Evolutionary conservation across 768 basidiomycete genomes (phyloP).

Genomic region (Hygrophorus pudorinus): DNA sequence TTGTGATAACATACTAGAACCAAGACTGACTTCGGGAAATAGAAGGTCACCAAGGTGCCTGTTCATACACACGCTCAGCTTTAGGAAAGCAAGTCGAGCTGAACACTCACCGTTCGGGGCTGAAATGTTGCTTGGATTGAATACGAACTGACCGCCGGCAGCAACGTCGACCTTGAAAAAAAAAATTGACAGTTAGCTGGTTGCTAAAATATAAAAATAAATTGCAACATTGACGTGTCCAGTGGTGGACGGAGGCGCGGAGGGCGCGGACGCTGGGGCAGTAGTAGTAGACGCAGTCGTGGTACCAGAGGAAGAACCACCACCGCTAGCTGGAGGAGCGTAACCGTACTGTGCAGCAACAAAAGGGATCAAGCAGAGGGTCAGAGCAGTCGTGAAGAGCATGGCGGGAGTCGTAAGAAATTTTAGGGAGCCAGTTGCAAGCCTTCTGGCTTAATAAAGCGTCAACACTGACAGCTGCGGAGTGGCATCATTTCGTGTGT

Average conservation of each 20-base stretch:
- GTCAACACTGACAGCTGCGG: not conserved
- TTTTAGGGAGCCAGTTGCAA: not conserved
- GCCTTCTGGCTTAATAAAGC: not conserved
- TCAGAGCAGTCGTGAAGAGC: constrained; percentile 7
- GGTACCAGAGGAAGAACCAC: constrained; percentile 11
- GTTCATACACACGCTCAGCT: no score
- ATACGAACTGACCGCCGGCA: constrained; percentile 26
- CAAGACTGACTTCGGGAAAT: constrained; percentile 35
- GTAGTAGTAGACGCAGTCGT: constrained; percentile 15
- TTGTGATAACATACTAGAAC: not conserved
- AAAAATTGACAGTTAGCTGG: not conserved
- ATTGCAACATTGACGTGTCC: constrained; percentile 29
- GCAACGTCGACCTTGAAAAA: constrained; percentile 33
- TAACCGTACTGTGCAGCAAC: constrained; percentile 30
- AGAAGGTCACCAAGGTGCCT: constrained; percentile 36
- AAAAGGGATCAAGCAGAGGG: constrained; percentile 20
- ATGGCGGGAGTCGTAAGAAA: constrained; percentile 19
- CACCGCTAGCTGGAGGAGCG: constrained; percentile 9
- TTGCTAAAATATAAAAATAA: constrained; percentile 7
- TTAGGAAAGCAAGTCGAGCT: no score
- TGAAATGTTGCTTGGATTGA: constrained; percentile 34
- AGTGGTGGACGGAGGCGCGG: constrained; percentile 28
- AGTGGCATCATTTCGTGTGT: no score
- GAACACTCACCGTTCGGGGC: constrained; percentile 30
- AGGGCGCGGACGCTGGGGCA: constrained; percentile 22